Evolutionary conservation across 2,329 filamentous ascomycete species (phyloP).

Genomic region (Colletotrichum sp.): DNA sequence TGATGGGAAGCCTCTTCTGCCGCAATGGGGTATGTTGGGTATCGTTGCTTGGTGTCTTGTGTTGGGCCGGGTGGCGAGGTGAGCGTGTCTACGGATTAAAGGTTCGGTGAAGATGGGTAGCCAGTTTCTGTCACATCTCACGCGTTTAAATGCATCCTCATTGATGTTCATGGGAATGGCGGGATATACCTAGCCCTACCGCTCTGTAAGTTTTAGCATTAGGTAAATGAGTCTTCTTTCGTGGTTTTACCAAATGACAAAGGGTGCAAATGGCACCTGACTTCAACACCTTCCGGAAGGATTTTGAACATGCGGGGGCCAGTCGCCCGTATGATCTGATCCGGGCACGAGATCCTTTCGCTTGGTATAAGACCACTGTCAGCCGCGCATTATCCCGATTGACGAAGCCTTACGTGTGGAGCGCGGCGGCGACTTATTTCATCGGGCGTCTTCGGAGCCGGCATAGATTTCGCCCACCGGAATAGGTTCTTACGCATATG

Average conservation of each 20-base stretch:
- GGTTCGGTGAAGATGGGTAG: background rate
- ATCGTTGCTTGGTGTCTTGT: background rate
- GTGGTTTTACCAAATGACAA: background rate
- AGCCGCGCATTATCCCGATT: background rate
- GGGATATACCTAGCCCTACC: background rate
- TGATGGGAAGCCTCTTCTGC: background rate
- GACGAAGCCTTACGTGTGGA: background rate
- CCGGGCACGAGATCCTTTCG: background rate
- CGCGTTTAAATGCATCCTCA: background rate
- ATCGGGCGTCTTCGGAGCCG: background rate
- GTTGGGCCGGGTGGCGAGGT: background rate
- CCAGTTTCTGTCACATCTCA: background rate
- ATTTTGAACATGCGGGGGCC: background rate
- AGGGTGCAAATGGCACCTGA: background rate
- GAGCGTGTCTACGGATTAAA: background rate
- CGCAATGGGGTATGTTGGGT: background rate
- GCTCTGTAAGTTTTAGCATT: background rate
- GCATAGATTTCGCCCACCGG: background rate
- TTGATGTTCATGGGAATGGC: background rate
- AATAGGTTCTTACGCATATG: background rate
- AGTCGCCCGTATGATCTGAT: background rate
- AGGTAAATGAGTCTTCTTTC: background rate
- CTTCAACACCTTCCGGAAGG: background rate
- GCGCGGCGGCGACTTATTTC: background rate
- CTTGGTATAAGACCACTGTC: background rate